Evolutionary conservation across 2,329 filamentous ascomycete species (phyloP), one percentile per base, ranked within the genome.

Genomic region (Phoma sp.): DNA sequence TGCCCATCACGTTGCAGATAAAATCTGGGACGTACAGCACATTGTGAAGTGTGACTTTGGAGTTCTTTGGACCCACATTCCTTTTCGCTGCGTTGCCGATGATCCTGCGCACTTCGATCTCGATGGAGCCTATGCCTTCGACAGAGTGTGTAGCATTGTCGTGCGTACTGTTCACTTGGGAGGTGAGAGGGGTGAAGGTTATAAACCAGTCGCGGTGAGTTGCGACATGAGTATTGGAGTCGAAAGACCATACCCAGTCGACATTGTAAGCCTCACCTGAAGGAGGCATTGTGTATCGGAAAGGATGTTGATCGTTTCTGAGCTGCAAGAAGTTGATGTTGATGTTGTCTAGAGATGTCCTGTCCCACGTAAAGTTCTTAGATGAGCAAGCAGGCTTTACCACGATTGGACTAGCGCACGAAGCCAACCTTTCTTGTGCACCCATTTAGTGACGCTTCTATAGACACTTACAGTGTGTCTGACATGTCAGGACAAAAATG

Each of bases 211-310:
- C 46, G 13, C 37, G 37, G 29, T 48, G 18, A 29, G 46, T 48
- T 6, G 46, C 46, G 29, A 48, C 5, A 35, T 41, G 37, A 8
- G 23, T 38, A 4, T 41, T 48, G n/a, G 46, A 48, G n/a, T 48
- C 46, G 30, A 48, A 48, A 1, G 46, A 48, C 46, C 46, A 48
- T 5, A 48, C 30, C 46, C 46, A 48, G n/a, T 48, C 46, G 22
- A 41, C 18, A 11, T 41, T 48, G 29, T 48, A 48, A 22, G 46
- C 37, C 5, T 22, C 37, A 14, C 37, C 46, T 35, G 46, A 35
- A 27, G 46, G 46, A 13, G 46, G 37, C 46, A 48, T 48, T 29
- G 23, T 48, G 7, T 33, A 14, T 38, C 24, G 23, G 8, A 14
- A 18, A 41, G 37, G 2, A 8, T 13, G 13, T 35, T 27, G 22